A percentile compares a stretch with the other conserved stretches of the same genome.
These are phyloP conservation scores for Purpureocillium takamizusanense DNA, from an alignment of 2,329 filamentous ascomycete genomes.

Conservation along the genomic window DNA sequence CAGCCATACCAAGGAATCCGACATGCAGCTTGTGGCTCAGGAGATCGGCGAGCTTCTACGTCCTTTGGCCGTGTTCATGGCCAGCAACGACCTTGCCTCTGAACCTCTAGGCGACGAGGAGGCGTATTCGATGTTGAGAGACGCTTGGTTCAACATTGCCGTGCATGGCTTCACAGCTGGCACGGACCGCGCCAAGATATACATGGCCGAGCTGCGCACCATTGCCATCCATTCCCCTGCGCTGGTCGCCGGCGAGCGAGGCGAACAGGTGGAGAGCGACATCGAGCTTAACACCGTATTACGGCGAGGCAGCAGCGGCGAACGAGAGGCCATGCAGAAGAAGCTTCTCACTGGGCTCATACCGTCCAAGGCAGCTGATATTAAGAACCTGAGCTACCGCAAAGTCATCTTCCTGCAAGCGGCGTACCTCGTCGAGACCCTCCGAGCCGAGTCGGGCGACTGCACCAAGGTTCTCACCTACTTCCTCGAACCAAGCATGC, in stretches of 20 bases:
- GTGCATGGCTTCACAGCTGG: constrained; percentile 80
- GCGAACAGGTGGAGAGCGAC: constrained; percentile 87
- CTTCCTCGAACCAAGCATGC: constrained; percentile 86
- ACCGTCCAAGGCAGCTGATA: constrained; percentile 67
- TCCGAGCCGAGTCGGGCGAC: constrained; percentile 78
- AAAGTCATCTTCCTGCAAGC: constrained; percentile 90
- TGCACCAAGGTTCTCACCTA: constrained; percentile 86
- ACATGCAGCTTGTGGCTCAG: constrained; percentile 72
- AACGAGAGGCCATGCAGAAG: constrained; percentile 73
- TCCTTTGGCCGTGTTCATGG: constrained; percentile 79
- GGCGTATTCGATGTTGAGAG: constrained; percentile 64
- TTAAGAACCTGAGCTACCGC: constrained; percentile 75
- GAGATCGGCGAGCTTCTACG: constrained; percentile 84
- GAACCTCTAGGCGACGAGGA: constrained; percentile 52
- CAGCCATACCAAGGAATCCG: constrained; percentile 63
- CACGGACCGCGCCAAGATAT: constrained; percentile 63
- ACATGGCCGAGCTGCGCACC: constrained; percentile 68
- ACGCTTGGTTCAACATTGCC: constrained; percentile 97
- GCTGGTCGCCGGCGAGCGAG: constrained; percentile 77
- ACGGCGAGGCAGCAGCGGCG: constrained; percentile 72
- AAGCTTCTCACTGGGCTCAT: constrained; percentile 65
- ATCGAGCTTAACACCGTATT: constrained; percentile 94
- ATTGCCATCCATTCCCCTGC: constrained; percentile 84
- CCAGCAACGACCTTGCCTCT: constrained; percentile 48
- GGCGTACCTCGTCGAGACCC: constrained; percentile 77